phyloP scores from a whole-genome alignment of 495 filamentous ascomycete species.

The Penicillium egyptiacum region DNA sequence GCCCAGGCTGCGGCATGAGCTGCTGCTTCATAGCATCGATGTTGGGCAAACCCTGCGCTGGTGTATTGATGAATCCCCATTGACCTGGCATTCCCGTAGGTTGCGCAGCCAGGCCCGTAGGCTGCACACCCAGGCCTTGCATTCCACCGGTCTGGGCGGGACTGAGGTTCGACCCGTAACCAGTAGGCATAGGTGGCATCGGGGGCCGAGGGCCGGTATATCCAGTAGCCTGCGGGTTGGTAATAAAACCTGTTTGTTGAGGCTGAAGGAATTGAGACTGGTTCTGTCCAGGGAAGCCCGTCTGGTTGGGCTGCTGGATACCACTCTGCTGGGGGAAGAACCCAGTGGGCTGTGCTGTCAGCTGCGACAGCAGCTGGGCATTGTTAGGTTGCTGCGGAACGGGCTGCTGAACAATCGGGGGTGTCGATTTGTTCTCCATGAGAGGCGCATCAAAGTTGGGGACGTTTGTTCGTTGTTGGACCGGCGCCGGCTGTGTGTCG shows the following conservation, averaged over 20 bases:
- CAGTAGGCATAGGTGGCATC: conserved; percentile 93
- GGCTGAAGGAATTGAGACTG: conserved; percentile 43
- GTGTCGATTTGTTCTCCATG: conserved; percentile 61
- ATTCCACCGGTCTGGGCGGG: conserved; percentile 59
- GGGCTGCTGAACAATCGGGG: conserved; percentile 80
- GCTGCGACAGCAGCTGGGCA: conserved; percentile 71
- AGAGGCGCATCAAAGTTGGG: conserved; percentile 72
- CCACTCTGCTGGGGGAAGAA: conserved; percentile 60
- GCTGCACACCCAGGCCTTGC: conserved; percentile 37
- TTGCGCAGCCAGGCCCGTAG: conserved; percentile 75
- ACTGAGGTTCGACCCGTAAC: conserved; percentile 65
- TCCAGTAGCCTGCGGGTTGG: conserved; percentile 59
- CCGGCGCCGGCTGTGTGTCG: conserved; percentile 62
- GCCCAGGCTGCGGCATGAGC: conserved; percentile 97
- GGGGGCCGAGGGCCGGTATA: conserved; percentile 80
- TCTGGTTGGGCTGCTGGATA: conserved; percentile 50
- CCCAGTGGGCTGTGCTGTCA: conserved; percentile 68
- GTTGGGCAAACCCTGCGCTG: conserved; percentile 84
- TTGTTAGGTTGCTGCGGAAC: conserved; percentile 78
- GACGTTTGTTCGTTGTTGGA: conserved; percentile 60
- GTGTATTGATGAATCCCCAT: conserved; percentile 96
- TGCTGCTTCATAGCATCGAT: conserved; percentile 90
- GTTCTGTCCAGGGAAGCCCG: conserved; percentile 46
- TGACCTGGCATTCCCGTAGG: conserved; percentile 96
- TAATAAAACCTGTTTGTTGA: conserved; percentile 51